Evolutionary conservation across 768 basidiomycete species (phyloP).

Genomic region (Rhodotorula sphaerocarpa): DNA sequence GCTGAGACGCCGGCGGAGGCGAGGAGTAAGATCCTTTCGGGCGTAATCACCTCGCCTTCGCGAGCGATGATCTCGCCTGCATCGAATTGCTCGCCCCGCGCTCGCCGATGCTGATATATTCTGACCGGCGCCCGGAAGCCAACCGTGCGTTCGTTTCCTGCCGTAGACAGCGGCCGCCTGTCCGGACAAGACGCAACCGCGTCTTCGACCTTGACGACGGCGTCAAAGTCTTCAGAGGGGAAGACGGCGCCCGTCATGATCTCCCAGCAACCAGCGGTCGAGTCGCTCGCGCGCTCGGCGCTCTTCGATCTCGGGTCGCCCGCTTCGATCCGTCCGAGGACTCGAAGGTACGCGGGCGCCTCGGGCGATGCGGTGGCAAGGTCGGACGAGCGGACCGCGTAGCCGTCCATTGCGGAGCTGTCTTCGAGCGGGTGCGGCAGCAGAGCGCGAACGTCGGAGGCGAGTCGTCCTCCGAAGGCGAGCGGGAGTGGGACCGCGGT

Average conservation of each 20-base stretch:
- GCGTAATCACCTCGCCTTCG: neutral
- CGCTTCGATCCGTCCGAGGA: conserved; percentile 7
- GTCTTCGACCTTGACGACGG: conserved; percentile 14
- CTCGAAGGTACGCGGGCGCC: neutral
- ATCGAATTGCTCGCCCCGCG: conserved; percentile 4
- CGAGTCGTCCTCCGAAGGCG: neutral
- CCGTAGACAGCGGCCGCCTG: too few relatives aligned
- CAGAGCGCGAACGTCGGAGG: neutral
- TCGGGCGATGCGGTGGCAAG: neutral
- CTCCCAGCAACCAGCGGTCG: conserved; percentile 1
- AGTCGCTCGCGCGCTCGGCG: neutral
- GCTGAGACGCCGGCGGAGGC: neutral
- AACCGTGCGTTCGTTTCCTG: too few relatives aligned
- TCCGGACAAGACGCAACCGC: too few relatives aligned
- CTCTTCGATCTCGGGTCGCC: neutral
- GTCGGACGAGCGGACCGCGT: neutral
- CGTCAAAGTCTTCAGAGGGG: neutral
- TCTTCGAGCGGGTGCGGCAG: conserved; percentile 6
- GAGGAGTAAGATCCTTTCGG: conserved; percentile 4
- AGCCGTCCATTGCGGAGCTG: conserved; percentile 14
- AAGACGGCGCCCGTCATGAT: conserved; percentile 15
- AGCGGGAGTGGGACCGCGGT: neutral
- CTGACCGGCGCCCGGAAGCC: neutral
- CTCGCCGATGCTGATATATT: neutral
- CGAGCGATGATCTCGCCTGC: neutral